Conservation (phyloP, 306 rosid species). For the Begonia loranthoides region DNA sequence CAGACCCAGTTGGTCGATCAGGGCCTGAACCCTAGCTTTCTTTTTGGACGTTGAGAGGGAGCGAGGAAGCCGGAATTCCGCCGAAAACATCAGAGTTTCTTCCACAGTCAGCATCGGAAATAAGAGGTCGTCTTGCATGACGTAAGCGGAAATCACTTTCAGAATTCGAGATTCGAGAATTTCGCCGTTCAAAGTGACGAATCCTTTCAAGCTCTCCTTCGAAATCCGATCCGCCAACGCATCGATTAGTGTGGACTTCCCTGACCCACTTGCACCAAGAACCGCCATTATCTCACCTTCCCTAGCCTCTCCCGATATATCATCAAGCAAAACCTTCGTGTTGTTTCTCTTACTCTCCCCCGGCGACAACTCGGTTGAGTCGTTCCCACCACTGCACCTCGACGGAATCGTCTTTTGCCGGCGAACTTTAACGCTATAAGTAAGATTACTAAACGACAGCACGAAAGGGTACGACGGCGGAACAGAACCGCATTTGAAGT, state of each 20-base stretch:
- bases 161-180: slow-evolving; percentile 37
- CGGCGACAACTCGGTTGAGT: background rate
- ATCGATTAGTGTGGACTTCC: slow-evolving; percentile 80
- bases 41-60: slow-evolving; percentile 63
- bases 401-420: slow-evolving; percentile 25
- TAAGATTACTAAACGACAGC: slow-evolving; percentile 55
- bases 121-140: slow-evolving; percentile 93
- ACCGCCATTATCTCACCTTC: slow-evolving; percentile 94
- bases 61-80: slow-evolving; percentile 77
- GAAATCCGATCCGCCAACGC: slow-evolving; percentile 75
- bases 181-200: slow-evolving; percentile 43
- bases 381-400: background rate
- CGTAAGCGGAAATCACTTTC: slow-evolving; percentile 79
- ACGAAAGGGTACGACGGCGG: slow-evolving; percentile 34
- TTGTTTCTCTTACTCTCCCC: slow-evolving; percentile 4
- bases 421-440: slow-evolving; percentile 48
- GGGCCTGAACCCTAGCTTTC: slow-evolving; percentile 57
- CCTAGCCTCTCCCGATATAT: slow-evolving; percentile 73
- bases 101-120: slow-evolving; percentile 94
- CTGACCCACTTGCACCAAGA: slow-evolving; percentile 89
- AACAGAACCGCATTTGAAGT: slow-evolving; percentile 6
- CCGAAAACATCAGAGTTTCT: slow-evolving; percentile 89
- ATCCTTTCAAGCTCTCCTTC: slow-evolving; percentile 60
- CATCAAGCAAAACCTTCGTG: slow-evolving; percentile 42
- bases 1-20: slow-evolving; percentile 73